Conservation (phyloP, 2,329 filamentous ascomycete species). For the Ophiocordyceps camponoti-leonardi region DNA sequence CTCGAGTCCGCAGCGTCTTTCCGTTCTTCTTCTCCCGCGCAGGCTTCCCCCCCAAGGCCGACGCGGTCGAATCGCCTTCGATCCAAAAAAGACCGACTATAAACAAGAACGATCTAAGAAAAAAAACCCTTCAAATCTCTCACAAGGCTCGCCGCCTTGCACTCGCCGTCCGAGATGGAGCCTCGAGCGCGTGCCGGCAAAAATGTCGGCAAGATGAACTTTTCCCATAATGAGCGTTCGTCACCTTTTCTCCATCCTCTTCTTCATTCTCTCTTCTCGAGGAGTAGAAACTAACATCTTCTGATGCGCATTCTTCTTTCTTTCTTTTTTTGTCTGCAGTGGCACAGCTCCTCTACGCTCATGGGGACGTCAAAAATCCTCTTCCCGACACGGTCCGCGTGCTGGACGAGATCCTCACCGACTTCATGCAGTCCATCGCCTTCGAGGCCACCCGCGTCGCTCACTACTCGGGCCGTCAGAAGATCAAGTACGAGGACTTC, state of each 20-base stretch:
- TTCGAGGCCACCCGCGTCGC: conserved; percentile 79
- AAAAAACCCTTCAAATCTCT: too few relatives aligned
- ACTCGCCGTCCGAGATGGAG: conserved; percentile 39
- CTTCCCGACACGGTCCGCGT: conserved; percentile 72
- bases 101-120: too few relatives aligned
- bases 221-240: conserved; percentile 53
- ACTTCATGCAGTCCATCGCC: conserved; percentile 88
- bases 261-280: not conserved
- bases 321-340: too few relatives aligned
- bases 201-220: conserved; percentile 73
- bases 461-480: conserved; percentile 74
- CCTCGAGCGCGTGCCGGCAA: conserved; percentile 61
- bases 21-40: too few relatives aligned
- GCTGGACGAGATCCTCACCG: conserved; percentile 88
- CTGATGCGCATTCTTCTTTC: not conserved
- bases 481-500: conserved; percentile 97
- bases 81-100: too few relatives aligned
- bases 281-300: not conserved
- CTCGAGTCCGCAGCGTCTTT: too few relatives aligned
- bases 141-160: not conserved
- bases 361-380: conserved; percentile 61
- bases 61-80: too few relatives aligned
- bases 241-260: conserved; percentile 2
- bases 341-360: conserved; percentile 57
- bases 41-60: too few relatives aligned